A percentile compares a stretch with the other conserved stretches of the same genome.
phyloP scores from a whole-genome alignment of 2,329 filamentous ascomycete genomes.

The Dactylellina sp. region DNA sequence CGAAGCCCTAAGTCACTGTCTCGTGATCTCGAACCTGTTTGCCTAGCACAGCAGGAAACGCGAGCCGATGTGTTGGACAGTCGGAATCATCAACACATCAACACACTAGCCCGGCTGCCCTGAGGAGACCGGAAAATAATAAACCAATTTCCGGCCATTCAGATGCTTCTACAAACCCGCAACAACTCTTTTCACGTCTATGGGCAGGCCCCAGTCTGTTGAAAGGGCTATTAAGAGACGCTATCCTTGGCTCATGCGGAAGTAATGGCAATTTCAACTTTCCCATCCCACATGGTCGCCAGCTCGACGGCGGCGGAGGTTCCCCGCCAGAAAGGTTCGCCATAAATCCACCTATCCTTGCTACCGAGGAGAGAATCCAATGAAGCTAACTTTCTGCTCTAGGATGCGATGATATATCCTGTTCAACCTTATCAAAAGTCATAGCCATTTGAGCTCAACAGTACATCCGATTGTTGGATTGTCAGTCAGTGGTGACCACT shows the following conservation, averaged over 20 bases:
- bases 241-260: not conserved
- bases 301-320: slow-evolving; percentile 5
- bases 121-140: slow-evolving; percentile 49
- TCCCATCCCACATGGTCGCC: slow-evolving; percentile 3
- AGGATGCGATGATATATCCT: not conserved
- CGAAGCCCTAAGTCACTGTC: slow-evolving; percentile 43
- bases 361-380: not conserved
- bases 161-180: slow-evolving; percentile 28
- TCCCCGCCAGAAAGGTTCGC: slow-evolving; percentile 10
- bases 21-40: not conserved
- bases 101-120: slow-evolving; percentile 20
- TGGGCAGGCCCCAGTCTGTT: slow-evolving; percentile 4
- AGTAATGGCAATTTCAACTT: slow-evolving; percentile 27
- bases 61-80: slow-evolving; percentile 6
- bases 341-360: not conserved
- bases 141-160: slow-evolving; percentile 54
- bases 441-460: not conserved
- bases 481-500: not conserved
- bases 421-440: not conserved
- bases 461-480: not conserved
- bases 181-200: slow-evolving; percentile 39
- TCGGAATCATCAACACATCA: slow-evolving; percentile 29
- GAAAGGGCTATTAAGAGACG: not conserved
- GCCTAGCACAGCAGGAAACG: not conserved
- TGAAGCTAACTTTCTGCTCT: slow-evolving; percentile 7